Percentiles rank a stretch among this genome's conserved stretches.
Evolutionary conservation across 768 basidiomycete species (phyloP).

Genomic region (Dictyophora rubrovolvata): DNA sequence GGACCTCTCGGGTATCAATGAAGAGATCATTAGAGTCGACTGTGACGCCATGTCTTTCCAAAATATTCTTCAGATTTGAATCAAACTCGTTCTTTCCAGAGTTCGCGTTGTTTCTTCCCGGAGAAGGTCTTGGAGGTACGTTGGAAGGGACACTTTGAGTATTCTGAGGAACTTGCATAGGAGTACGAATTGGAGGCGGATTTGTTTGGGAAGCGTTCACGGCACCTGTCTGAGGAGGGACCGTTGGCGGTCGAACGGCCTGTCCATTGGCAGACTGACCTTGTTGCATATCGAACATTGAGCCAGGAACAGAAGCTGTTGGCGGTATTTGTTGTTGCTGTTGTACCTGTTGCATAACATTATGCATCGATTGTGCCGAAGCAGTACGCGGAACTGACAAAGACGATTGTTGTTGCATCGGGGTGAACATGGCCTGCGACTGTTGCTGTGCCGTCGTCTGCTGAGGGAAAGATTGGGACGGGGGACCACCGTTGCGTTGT

Average conservation of each 20-base stretch:
- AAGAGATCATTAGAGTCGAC: constrained; percentile 32
- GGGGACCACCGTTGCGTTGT: background rate
- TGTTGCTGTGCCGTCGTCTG: background rate
- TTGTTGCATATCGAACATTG: background rate
- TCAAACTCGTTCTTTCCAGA: constrained; percentile 36
- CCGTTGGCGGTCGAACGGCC: constrained; percentile 2
- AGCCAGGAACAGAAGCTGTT: background rate
- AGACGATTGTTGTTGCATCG: background rate
- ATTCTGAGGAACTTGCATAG: constrained; percentile 13
- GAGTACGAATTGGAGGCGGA: constrained; percentile 39
- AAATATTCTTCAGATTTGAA: constrained; percentile 37
- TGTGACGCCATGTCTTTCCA: constrained; percentile 29
- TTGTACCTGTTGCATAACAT: background rate
- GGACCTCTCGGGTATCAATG: constrained; percentile 47
- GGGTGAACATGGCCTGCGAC: background rate
- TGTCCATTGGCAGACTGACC: background rate
- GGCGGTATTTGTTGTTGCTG: background rate
- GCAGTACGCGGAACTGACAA: background rate
- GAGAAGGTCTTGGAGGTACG: constrained; percentile 11
- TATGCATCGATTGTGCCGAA: background rate
- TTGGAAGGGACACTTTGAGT: background rate
- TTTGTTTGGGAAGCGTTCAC: constrained; percentile 22
- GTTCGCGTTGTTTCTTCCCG: constrained; percentile 35
- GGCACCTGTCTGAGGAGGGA: constrained; percentile 29
- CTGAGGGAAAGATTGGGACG: constrained; percentile 1